These are phyloP conservation scores for Baudoinia panamericana DNA, from an alignment of 495 filamentous ascomycete genomes.

Conservation along the genomic window DNA sequence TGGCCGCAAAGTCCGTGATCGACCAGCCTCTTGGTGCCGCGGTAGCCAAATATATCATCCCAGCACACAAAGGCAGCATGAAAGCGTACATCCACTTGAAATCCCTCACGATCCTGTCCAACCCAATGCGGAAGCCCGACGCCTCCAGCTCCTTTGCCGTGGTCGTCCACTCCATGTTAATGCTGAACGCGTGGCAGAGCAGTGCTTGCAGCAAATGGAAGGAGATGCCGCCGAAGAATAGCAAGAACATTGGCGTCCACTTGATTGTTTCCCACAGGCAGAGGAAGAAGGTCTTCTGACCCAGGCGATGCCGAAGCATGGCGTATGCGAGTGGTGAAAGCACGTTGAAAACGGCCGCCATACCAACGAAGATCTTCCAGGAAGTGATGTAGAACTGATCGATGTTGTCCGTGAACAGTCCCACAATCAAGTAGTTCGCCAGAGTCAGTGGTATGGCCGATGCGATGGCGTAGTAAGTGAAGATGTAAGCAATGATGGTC, in stretches of 20 bases:
- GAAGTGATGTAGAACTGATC: constrained; percentile 67
- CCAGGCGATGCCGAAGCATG: constrained; percentile 31
- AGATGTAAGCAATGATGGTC: constrained; percentile 26
- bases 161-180: constrained; percentile 59
- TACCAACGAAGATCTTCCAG: constrained; percentile 65
- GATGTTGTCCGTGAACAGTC: constrained; percentile 58
- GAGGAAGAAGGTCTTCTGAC: constrained; percentile 29
- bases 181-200: constrained; percentile 57
- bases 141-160: constrained; percentile 47
- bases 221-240: constrained; percentile 59
- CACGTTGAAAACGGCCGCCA: constrained; percentile 59
- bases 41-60: constrained; percentile 30
- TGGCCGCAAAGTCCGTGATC: constrained; percentile 30
- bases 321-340: constrained; percentile 52
- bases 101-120: constrained; percentile 25
- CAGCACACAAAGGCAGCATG: constrained; percentile 21
- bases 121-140: constrained; percentile 25
- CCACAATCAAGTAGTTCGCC: constrained; percentile 32
- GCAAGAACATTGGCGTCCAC: constrained; percentile 54
- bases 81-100: constrained; percentile 32
- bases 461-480: constrained; percentile 32
- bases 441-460: constrained; percentile 30
- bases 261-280: constrained; percentile 55
- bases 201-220: constrained; percentile 57
- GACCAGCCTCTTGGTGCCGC: constrained; percentile 27